phyloP scores from a whole-genome alignment of 371 early-diverging fungal genomes.

The Cokeromyces recurvatus region DNA sequence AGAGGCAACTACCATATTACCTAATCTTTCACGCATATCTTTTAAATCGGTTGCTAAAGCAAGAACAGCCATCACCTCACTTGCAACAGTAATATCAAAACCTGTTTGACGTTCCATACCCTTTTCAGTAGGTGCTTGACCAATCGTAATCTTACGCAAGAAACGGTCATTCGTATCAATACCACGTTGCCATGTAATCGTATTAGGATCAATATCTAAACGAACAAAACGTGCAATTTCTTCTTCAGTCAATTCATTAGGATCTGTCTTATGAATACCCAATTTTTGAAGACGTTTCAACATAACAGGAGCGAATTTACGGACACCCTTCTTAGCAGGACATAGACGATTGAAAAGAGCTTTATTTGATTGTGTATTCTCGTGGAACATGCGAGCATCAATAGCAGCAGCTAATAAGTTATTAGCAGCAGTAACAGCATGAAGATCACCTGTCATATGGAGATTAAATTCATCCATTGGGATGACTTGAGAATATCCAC shows the following conservation, averaged over 20 bases:
- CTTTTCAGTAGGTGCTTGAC: constrained; percentile 84
- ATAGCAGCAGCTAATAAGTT: constrained; percentile 97
- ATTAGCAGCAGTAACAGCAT: constrained; percentile 95
- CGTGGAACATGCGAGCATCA: constrained; percentile 96
- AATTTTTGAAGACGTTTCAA: constrained; percentile 73
- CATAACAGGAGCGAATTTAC: constrained; percentile 84
- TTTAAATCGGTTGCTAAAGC: constrained; percentile 84
- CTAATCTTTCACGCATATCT: constrained; percentile 93
- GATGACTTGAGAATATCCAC: constrained; percentile 95
- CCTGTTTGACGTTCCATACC: constrained; percentile 85
- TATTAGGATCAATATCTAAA: constrained; percentile 86
- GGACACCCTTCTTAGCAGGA: constrained; percentile 80
- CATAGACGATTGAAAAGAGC: constrained; percentile 87
- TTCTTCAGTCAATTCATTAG: constrained; percentile 73
- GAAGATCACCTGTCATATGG: constrained; percentile 96
- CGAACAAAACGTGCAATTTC: constrained; percentile 78
- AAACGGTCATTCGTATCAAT: constrained; percentile 94
- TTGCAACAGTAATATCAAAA: constrained; percentile 94
- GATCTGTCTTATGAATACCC: constrained; percentile 77
- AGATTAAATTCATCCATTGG: constrained; percentile 98
- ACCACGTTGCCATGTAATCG: constrained; percentile 96
- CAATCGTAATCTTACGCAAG: constrained; percentile 84
- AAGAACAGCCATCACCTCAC: constrained; percentile 95
- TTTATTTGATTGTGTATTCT: constrained; percentile 82
- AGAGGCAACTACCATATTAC: constrained; percentile 90